A percentile compares a stretch with the other conserved stretches of the same genome.
phyloP scores from a whole-genome alignment of 1,284 basidiomycete species.

The Coriolopsis trogii region DNA sequence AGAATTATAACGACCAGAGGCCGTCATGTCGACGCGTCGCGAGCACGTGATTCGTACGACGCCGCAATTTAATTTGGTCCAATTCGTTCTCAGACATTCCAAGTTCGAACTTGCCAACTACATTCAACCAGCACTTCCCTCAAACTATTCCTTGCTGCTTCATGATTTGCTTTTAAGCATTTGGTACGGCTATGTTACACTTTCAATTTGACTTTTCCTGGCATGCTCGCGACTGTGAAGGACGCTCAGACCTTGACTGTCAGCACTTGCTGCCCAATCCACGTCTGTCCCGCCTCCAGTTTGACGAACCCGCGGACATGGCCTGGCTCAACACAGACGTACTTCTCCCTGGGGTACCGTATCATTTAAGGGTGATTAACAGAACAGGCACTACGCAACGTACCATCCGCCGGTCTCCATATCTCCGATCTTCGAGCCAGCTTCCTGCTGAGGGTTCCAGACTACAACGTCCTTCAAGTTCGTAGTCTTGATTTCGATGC shows the following conservation, averaged over 20 bases:
- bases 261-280: slow-evolving; percentile 76
- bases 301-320: slow-evolving; percentile 68
- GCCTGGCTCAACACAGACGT: slow-evolving; percentile 88
- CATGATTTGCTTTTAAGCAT: too few species aligned
- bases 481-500: slow-evolving; percentile 57
- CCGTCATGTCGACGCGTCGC: slow-evolving; percentile 10
- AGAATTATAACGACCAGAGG: background rate
- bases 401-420: slow-evolving; percentile 90
- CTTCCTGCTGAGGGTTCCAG: slow-evolving; percentile 82
- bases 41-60: slow-evolving; percentile 17
- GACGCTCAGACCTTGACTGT: slow-evolving; percentile 32
- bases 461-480: slow-evolving; percentile 80
- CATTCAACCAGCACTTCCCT: too few species aligned
- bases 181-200: too few species aligned
- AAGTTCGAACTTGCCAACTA: too few species aligned
- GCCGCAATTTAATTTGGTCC: too few species aligned
- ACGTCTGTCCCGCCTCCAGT: slow-evolving; percentile 65
- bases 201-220: too few species aligned
- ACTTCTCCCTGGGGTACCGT: slow-evolving; percentile 64
- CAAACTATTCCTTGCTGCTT: too few species aligned
- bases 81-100: too few species aligned
- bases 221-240: too few species aligned
- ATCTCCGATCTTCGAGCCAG: slow-evolving; percentile 75
- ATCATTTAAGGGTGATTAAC: background rate
- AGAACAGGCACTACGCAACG: background rate